Percentiles rank a stretch among this genome's conserved stretches.
Evolutionary conservation across 257 asterid species (phyloP).

Genomic region (Solanum neorickii): DNA sequence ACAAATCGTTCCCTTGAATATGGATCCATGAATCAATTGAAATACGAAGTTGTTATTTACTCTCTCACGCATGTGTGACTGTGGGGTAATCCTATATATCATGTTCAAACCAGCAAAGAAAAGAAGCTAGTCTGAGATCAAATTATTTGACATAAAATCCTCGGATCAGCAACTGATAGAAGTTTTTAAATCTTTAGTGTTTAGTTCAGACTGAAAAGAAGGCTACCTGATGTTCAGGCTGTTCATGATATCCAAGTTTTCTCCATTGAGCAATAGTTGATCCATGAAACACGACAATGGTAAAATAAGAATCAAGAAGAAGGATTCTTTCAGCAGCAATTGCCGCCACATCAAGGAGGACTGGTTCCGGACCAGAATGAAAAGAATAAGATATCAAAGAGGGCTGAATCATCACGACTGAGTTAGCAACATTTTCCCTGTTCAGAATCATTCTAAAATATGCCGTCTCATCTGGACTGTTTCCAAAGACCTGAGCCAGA

Average conservation of each 20-base stretch:
- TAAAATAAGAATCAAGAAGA: conserved; percentile 87
- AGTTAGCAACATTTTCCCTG: conserved; percentile 84
- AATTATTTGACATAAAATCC: not conserved
- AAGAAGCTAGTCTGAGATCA: not conserved
- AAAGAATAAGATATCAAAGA: conserved; percentile 92
- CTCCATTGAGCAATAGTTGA: conserved; percentile 94
- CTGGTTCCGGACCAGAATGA: conserved; percentile 91
- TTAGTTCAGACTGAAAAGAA: not conserved
- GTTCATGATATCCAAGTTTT: conserved; percentile 88
- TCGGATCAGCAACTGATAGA: not conserved
- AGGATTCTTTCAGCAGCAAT: conserved; percentile 91
- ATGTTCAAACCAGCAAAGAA: not conserved
- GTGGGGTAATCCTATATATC: not conserved
- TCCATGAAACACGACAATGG: conserved; percentile 91
- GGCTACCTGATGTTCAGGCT: conserved; percentile 82
- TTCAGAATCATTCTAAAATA: conserved; percentile 84
- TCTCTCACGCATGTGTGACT: not conserved
- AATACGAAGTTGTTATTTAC: not conserved
- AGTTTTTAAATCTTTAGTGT: not conserved
- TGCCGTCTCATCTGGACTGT: conserved; percentile 99
- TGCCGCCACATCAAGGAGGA: conserved; percentile 87
- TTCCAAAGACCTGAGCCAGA: conserved; percentile 73
- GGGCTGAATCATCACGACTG: conserved; percentile 98
- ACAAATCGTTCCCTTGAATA: not conserved
- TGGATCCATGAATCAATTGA: not conserved